Base-by-base conservation (phyloP, 2,329 filamentous ascomycete genomes). In the Aspergillus thermomutatus region DNA sequence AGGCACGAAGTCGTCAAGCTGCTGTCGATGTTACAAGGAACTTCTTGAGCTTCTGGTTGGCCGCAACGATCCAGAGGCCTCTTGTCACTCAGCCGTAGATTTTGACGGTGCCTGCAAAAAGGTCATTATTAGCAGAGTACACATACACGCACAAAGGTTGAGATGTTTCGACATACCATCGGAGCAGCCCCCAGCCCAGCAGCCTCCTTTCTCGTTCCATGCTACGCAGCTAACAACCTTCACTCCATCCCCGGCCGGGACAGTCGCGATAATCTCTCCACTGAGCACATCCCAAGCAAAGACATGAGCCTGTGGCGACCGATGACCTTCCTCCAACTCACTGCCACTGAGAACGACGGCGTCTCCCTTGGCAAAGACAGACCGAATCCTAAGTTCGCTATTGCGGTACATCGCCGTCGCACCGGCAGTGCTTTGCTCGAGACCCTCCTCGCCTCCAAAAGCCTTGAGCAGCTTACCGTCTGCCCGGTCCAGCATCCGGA, bases 271-370 rank as follows among this genome's bases (percentile, higher is more conserved):
- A 51, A 89, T 70, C 54, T 86, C 83, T 1, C 91, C 92, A 5
- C 83, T 88, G 54, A 96, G 72, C 21, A 96, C 77, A 75, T 97
- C 92, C 93, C 93, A 97, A 1, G 86, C 90, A 62, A 77, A 75
- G 3, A 75, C 67, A 52, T 64, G 63, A 3, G 73, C 73, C 45
- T 74, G 64, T 2, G 52, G 55, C 7, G 40, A 45, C 9, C 43
- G 53, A 23, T 58, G 60, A 1, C 57, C 60, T 49, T 66, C 63
- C 23, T 59, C 60, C 11, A 83, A 80, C 74, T 97, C 92, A 66
- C 92, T 91, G 7, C 93, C 93, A 51, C 86, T 89, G 3, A 97
- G 67, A 1, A 94, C 90, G 50, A 88, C 87, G 58, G 84, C 87
- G 74, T 96, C 93, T 60, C 83, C 86, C 28, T 85, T 82, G 0